Conservation (phyloP, 108 stramenopile genomes). For the Skeletonema grethae region DNA sequence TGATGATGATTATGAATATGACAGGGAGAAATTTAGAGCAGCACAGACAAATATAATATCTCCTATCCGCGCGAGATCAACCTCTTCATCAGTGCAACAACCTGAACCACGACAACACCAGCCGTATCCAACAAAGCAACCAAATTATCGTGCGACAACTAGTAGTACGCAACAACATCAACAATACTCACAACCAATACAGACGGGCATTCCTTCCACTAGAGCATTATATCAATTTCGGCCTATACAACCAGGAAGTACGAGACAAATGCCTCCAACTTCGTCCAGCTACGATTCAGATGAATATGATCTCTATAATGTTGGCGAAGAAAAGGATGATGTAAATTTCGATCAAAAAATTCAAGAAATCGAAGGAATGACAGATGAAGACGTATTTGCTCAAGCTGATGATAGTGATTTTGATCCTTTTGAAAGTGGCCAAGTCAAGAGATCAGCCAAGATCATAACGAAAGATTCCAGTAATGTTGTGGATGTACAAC, state of each 20-base stretch:
- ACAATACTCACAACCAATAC: neutral
- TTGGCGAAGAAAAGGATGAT: neutral
- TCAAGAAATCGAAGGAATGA: neutral
- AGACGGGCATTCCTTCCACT: constrained; percentile 4
- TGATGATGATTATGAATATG: neutral
- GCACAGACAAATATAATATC: neutral
- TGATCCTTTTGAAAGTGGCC: neutral
- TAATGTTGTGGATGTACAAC: neutral
- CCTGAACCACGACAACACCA: neutral
- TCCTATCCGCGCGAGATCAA: neutral
- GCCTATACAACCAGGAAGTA: constrained; percentile 15
- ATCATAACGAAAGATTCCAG: constrained; percentile 9
- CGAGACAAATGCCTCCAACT: constrained; percentile 22
- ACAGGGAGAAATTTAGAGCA: neutral
- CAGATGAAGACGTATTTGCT: neutral
- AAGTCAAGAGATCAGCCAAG: constrained; percentile 4
- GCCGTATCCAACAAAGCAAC: neutral
- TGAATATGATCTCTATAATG: neutral
- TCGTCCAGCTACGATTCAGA: neutral
- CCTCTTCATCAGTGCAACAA: neutral
- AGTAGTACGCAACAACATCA: neutral
- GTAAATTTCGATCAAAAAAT: neutral
- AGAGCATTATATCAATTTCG: constrained; percentile 21
- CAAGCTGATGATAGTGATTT: neutral
- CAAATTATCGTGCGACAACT: neutral